Evolutionary conservation across 2,329 filamentous ascomycete species (phyloP).

Genomic region (Penicillium verrucosum): DNA sequence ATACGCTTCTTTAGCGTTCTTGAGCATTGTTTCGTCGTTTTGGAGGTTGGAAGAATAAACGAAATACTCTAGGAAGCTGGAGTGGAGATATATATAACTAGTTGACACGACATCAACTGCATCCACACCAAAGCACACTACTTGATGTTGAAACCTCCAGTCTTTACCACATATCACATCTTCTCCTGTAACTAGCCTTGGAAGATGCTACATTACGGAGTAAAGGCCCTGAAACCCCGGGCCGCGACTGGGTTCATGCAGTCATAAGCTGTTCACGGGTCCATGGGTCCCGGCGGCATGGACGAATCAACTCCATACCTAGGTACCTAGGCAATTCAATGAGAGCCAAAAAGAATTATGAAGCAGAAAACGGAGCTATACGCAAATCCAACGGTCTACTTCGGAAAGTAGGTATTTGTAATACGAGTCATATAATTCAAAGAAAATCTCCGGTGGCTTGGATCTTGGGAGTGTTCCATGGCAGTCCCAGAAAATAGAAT

Average conservation of each 20-base stretch:
- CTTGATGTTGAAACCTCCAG: not conserved
- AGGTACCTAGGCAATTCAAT: not conserved
- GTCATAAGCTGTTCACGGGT: not conserved
- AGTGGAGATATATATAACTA: not conserved
- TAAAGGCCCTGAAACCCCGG: not conserved
- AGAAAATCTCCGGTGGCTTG: not conserved
- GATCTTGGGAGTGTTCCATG: not conserved
- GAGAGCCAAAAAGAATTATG: not conserved
- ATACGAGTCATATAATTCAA: not conserved
- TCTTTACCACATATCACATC: not conserved
- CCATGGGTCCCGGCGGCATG: not conserved
- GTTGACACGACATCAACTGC: not conserved
- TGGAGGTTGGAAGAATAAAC: too few relatives aligned
- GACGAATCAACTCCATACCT: not conserved
- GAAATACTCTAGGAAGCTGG: not conserved
- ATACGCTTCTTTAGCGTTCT: not conserved
- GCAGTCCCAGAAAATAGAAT: constrained; percentile 4
- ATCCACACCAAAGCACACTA: not conserved
- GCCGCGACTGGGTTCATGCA: constrained; percentile 4
- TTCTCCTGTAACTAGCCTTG: not conserved
- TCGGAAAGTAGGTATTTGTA: not conserved
- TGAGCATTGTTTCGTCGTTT: not conserved
- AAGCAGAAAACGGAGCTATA: not conserved
- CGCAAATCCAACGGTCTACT: not conserved
- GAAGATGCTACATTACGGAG: not conserved